Base-by-base conservation (phyloP, 495 filamentous ascomycete species). In the Trichocladium antarcticum region DNA sequence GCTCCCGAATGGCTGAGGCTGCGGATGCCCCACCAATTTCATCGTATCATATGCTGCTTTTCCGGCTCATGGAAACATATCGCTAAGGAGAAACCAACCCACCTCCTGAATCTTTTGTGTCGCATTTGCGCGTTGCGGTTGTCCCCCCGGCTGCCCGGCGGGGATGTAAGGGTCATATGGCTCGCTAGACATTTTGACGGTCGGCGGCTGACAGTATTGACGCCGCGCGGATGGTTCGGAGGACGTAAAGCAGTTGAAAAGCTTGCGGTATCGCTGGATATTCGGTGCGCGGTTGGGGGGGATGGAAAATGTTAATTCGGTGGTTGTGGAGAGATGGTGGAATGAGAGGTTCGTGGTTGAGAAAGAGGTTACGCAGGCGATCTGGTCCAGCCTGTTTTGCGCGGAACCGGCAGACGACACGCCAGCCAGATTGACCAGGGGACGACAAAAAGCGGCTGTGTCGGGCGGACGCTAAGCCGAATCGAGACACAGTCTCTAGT, bases 141-240 rank as follows among this genome's bases (percentile, higher is more conserved):
- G 66, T 67, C 42, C 63, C 67, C 50, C 66, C 2, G 12, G 68
- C 62, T 74, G 74, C 60, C 77, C 80, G 54, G 76, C 76, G 53
- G 88, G 88, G 62, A 92, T 90, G 70, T 93, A 95, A 37, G 88
- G 88, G 64, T 95, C 88, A 68, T 95, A 95, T 46, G 87, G 87
- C 61, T 77, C 78, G 28, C 47, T 46, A 67, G 83, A 74, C 83
- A 87, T 85, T 27, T 50, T 46, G 38, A 32, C 29, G 54, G 32
- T 40, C 16, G 40, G 40, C 27, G 48, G 17, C 16, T 45, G 17
- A 31, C 14, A 32, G 24, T 43, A 15, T 32, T 49, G 41, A 46
- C 32, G 40, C 42, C 17, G 32, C 35, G 21, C 9, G 32, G n/a
- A 27, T 21, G 24, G 28, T n/a, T 34, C 21, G n/a, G 24, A 37